Conservation (phyloP, 805 yeast species). For the Wickerhamomyces chaumierensis region DNA sequence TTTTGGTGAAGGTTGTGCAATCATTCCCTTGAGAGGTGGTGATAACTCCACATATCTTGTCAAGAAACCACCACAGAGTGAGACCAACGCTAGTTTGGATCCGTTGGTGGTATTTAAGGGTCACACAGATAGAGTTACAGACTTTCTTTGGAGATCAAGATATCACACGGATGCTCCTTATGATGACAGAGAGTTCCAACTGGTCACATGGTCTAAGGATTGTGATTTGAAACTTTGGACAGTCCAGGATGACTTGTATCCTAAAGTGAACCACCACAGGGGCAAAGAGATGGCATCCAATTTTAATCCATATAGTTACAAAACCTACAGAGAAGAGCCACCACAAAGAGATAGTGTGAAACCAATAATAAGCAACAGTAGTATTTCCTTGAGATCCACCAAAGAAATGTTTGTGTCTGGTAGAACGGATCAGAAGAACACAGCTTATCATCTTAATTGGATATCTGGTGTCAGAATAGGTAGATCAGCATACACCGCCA, state of each 20-base stretch:
- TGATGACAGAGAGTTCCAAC: slow-evolving; percentile 75
- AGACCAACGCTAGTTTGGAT: slow-evolving; percentile 27
- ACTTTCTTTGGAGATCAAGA: slow-evolving; percentile 77
- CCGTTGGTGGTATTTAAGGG: slow-evolving; percentile 62
- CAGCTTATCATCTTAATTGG: slow-evolving; percentile 74
- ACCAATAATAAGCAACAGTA: slow-evolving; percentile 2
- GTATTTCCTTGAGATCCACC: slow-evolving; percentile 20
- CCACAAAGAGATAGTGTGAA: slow-evolving; percentile 19
- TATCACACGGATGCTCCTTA: slow-evolving; percentile 28
- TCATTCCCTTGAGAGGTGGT: slow-evolving; percentile 89
- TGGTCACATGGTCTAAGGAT: slow-evolving; percentile 92
- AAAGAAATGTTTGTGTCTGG: slow-evolving; percentile 29
- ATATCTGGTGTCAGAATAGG: slow-evolving; percentile 77
- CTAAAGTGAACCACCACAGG: slow-evolving; percentile 31
- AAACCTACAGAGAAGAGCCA: slow-evolving; percentile 45
- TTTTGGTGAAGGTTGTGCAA: slow-evolving; percentile 77
- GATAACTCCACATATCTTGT: slow-evolving; percentile 32
- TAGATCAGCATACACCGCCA: slow-evolving; percentile 18
- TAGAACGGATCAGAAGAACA: slow-evolving; percentile 25
- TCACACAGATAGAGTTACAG: slow-evolving; percentile 76
- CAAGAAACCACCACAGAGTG: slow-evolving; percentile 14
- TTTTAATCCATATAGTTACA: slow-evolving; percentile 29
- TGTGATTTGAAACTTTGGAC: slow-evolving; percentile 81
- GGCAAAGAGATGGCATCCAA: slow-evolving; percentile 21
- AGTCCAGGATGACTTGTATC: slow-evolving; percentile 35